These are phyloP conservation scores for Sutorius australiensis DNA, from an alignment of 768 basidiomycete species.

Conservation along the genomic window DNA sequence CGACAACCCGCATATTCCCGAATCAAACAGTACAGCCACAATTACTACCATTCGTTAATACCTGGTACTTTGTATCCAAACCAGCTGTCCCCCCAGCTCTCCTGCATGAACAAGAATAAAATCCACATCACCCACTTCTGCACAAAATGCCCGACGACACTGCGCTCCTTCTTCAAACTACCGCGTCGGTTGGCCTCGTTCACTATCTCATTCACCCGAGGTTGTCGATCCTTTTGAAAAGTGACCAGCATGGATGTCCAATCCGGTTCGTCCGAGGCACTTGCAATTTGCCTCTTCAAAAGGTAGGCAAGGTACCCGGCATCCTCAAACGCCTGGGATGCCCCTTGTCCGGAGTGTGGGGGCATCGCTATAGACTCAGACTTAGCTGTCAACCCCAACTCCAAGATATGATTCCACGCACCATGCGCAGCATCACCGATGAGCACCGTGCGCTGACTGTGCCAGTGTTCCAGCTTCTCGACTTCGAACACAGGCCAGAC, in stretches of 20 bases:
- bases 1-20: conserved; percentile 35
- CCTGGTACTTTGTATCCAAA: conserved; percentile 30
- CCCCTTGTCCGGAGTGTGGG: conserved; percentile 31
- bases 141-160: conserved; percentile 16
- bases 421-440: conserved; percentile 34
- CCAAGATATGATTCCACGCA: conserved; percentile 2
- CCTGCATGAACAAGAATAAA: conserved; percentile 17
- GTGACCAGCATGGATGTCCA: conserved; percentile 17
- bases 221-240: conserved; percentile 24
- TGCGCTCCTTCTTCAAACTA: conserved; percentile 19
- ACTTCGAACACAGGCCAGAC: conserved; percentile 30
- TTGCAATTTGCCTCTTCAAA: conserved; percentile 13
- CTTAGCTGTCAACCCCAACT: neutral
- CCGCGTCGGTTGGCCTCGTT: conserved; percentile 28
- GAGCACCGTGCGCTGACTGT: conserved; percentile 25
- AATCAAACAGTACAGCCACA: conserved; percentile 35
- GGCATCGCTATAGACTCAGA: conserved; percentile 24
- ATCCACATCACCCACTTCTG: conserved; percentile 27
- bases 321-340: conserved; percentile 31
- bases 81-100: conserved; percentile 30
- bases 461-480: conserved; percentile 22
- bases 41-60: conserved; percentile 25
- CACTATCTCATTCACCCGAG: conserved; percentile 26
- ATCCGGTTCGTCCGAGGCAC: neutral
- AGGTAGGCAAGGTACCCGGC: conserved; percentile 30